These are phyloP conservation scores for Aureobasidium melanogenum DNA, from an alignment of 2,329 filamentous ascomycete species.

Conservation along the genomic window DNA sequence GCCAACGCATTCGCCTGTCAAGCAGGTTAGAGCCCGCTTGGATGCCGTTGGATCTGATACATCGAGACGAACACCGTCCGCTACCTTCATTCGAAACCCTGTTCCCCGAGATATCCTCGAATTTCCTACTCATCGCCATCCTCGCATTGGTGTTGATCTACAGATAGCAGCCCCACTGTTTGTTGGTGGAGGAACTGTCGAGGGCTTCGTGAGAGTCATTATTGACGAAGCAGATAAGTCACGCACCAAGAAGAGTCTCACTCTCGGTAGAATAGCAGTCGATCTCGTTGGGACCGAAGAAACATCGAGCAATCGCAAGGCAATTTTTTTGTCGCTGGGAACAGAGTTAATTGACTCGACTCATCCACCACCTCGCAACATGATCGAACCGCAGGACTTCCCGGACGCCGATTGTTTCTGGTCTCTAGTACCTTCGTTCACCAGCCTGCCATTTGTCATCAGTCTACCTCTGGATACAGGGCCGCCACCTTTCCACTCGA, in stretches of 20 bases:
- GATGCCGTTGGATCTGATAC: conserved; percentile 36
- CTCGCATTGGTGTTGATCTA: conserved; percentile 40
- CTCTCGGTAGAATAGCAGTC: conserved; percentile 41
- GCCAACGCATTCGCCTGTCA: conserved; percentile 41
- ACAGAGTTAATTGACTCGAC: conserved; percentile 42
- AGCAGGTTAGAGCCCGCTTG: conserved; percentile 31
- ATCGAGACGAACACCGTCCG: conserved; percentile 35
- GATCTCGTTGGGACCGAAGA: conserved; percentile 47
- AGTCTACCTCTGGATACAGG: conserved; percentile 47
- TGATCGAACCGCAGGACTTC: conserved; percentile 37
- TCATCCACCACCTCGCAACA: conserved; percentile 42
- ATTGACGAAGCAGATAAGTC: conserved; percentile 39
- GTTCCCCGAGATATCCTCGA: conserved; percentile 42
- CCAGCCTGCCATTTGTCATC: conserved; percentile 42
- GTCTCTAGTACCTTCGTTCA: conserved; percentile 39
- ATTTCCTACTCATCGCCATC: conserved; percentile 40
- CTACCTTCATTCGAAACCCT: conserved; percentile 40
- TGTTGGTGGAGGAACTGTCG: conserved; percentile 46
- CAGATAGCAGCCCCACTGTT: conserved; percentile 43
- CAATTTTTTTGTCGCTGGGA: conserved; percentile 43
- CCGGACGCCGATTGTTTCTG: conserved; percentile 36
- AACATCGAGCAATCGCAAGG: conserved; percentile 35
- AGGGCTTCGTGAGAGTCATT: conserved; percentile 41
- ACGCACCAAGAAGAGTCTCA: conserved; percentile 35
- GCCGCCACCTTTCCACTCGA: conserved; percentile 46